Evolutionary conservation across 345 rosid species (phyloP).

Genomic region (Corymbia maculata): DNA sequence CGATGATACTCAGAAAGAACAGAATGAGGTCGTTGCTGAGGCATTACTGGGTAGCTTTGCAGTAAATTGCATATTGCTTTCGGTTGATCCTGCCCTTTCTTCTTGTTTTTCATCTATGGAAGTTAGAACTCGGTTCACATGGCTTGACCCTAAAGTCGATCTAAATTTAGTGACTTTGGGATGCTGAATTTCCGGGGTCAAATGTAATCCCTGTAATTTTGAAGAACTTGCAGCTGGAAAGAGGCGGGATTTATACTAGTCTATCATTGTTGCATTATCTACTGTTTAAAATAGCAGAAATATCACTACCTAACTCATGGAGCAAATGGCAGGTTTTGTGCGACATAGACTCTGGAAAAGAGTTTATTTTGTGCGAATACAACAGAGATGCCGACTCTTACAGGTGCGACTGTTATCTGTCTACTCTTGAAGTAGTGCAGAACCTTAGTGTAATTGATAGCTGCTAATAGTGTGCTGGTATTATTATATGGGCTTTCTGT

Average conservation of each 20-base stretch:
- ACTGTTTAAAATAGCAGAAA: not conserved
- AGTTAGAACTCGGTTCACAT: not conserved
- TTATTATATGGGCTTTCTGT: not conserved
- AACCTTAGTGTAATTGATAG: not conserved
- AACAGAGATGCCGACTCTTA: slow-evolving; percentile 97
- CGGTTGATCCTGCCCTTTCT: not conserved
- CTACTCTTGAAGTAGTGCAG: not conserved
- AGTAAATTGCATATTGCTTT: not conserved
- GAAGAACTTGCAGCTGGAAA: not conserved
- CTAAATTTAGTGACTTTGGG: not conserved
- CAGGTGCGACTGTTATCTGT: slow-evolving; percentile 23
- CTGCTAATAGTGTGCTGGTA: not conserved
- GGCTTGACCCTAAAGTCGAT: not conserved
- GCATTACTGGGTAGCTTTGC: not conserved
- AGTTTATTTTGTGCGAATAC: slow-evolving; percentile 91
- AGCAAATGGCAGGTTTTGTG: slow-evolving; percentile 42
- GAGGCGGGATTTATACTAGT: not conserved
- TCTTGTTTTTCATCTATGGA: not conserved
- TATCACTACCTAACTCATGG: not conserved
- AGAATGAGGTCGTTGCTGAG: fast-evolving
- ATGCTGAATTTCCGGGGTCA: not conserved
- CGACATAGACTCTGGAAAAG: slow-evolving; percentile 63
- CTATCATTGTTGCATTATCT: not conserved
- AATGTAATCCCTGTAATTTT: not conserved
- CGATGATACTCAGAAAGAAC: not conserved